Base-by-base conservation (phyloP, 345 rosid genomes). In the Camelina hispida region DNA sequence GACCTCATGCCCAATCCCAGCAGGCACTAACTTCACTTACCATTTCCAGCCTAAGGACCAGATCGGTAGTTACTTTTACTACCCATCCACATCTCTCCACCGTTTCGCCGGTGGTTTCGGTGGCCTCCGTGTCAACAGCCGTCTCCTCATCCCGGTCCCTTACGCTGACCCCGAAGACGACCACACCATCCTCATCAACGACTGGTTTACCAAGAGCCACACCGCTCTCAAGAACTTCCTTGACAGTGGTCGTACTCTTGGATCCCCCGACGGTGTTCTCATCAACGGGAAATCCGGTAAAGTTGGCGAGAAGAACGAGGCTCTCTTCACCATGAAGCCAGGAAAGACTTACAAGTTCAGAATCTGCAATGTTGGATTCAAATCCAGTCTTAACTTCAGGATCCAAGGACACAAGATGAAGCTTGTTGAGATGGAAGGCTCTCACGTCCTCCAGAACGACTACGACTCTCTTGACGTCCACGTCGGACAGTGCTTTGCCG, bases 31-130 rank as follows among this genome's bases (percentile, higher is more conserved):
- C 84, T 85, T 14, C 83, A 91, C 98, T 15, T 93, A 88, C 79
- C 83, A 77, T 18, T 90, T 88, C 86, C 97, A 92, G 76, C 92
- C 88, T 1, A 92, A 93, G 86, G 98, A 93, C 53, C 96, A 93
- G 77, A 93, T 93, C 18, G 95, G 95, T 11, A 87, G 90, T 77
- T 89, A 83, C 85, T 77, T 82, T 34, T 90, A 90, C 73, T 87
- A 84, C 75, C 96, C 96, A 14, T 51, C 80, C 68, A 84, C 86
- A 7, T 58, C 67, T 34, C 68, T 85, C 73, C 96, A 87, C 79
- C 81, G 85, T 18, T 85, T 83, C 4, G 66, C 84, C 5, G 96
- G 96, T 7, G 96, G 83, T 16, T 90, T 88, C 15, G 96, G 96
- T 14, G 91, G 93, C 40, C 85, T 90, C 56, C 84, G 84, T 11